Percentiles rank a stretch among this genome's conserved stretches.
Evolutionary conservation across 345 rosid species (phyloP).

Genomic region (Aquilaria sinensis): DNA sequence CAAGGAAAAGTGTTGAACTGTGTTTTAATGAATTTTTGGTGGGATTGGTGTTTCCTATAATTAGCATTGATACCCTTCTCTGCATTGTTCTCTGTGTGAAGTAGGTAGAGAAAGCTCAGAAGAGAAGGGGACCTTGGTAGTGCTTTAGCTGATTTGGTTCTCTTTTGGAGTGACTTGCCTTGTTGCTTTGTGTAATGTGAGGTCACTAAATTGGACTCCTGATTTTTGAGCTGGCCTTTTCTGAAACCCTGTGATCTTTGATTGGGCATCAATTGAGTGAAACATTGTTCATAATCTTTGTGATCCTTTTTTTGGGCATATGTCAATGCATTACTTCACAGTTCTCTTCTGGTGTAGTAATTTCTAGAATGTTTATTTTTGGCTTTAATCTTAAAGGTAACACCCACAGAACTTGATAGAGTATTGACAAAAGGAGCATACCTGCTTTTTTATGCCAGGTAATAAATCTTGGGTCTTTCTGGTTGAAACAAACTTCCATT

Average conservation of each 20-base stretch:
- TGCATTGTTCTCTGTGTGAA: too few species aligned
- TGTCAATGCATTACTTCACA: background rate
- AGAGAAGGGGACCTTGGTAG: too few species aligned
- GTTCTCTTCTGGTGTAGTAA: background rate
- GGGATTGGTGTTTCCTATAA: too few species aligned
- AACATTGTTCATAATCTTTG: background rate
- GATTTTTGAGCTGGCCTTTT: background rate
- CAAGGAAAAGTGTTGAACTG: too few species aligned
- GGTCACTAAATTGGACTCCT: too few species aligned
- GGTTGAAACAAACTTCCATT: background rate
- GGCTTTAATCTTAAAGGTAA: slow-evolving; percentile 48
- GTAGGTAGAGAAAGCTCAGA: too few species aligned
- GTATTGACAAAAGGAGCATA: slow-evolving; percentile 70
- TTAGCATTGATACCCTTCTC: too few species aligned
- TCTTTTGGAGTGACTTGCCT: too few species aligned
- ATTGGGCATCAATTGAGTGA: background rate
- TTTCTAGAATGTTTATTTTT: background rate
- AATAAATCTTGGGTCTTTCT: slow-evolving; percentile 8
- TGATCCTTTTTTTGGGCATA: background rate
- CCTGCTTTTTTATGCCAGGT: slow-evolving; percentile 95
- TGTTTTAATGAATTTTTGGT: too few species aligned
- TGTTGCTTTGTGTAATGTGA: too few species aligned
- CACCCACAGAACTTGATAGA: slow-evolving; percentile 55
- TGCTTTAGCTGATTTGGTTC: too few species aligned
- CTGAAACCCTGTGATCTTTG: background rate